Evolutionary conservation across 768 basidiomycete genomes (phyloP).

Genomic region (Vararia minispora): DNA sequence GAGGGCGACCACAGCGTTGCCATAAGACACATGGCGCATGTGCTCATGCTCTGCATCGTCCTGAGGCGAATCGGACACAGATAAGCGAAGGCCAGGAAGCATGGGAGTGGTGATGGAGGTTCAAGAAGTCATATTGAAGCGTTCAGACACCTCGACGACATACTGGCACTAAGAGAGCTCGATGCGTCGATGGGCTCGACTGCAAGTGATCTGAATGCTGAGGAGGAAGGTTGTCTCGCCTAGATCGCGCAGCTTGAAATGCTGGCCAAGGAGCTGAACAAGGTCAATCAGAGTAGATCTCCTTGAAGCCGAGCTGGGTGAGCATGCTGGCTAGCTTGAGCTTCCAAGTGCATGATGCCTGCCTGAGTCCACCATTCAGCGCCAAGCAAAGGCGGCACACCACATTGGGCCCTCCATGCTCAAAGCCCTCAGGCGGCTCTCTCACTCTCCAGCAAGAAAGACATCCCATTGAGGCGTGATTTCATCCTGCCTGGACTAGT

Average conservation of each 20-base stretch:
- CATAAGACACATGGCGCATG: conserved; percentile 3
- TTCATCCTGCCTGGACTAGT: too few species aligned
- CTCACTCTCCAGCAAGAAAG: too few species aligned
- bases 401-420: too few species aligned
- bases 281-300: too few species aligned
- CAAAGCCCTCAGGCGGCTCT: too few species aligned
- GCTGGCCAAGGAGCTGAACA: too few species aligned
- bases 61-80: conserved; percentile 1
- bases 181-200: not conserved
- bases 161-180: conserved; percentile 1
- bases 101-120: conserved; percentile 3
- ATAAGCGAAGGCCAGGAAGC: conserved; percentile 1
- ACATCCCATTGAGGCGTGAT: too few species aligned
- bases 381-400: too few species aligned
- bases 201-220: not conserved
- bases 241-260: conserved; percentile 4
- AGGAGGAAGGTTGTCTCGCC: conserved; percentile 1
- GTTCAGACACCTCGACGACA: not conserved
- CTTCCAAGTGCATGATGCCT: too few species aligned
- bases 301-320: too few species aligned
- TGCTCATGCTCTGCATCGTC: not conserved
- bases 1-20: not conserved
- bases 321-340: too few species aligned
- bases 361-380: too few species aligned
- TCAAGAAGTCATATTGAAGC: not conserved